Percentiles rank a stretch among this genome's conserved stretches.
These are phyloP conservation scores for Candida insectalens DNA, from an alignment of 805 yeast species.

Conservation along the genomic window DNA sequence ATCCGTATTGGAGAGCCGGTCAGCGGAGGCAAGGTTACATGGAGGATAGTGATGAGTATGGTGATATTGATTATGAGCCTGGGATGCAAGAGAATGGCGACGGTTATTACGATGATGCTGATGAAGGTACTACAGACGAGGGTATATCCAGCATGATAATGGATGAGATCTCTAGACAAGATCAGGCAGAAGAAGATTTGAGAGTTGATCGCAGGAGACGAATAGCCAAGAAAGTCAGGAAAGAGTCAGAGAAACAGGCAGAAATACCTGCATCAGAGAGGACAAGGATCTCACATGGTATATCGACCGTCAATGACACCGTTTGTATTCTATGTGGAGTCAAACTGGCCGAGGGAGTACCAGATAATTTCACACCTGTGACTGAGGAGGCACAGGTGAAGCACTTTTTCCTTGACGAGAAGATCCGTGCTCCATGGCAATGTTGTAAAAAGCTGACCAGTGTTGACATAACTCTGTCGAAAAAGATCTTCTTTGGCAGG, in stretches of 20 bases:
- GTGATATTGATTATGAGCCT: not conserved
- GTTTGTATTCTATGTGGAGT: conserved; percentile 66
- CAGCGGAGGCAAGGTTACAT: too few relatives aligned
- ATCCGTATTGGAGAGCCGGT: too few relatives aligned
- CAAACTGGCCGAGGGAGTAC: conserved; percentile 65
- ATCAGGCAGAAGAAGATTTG: conserved; percentile 19
- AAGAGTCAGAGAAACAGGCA: conserved; percentile 8
- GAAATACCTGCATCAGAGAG: conserved; percentile 8
- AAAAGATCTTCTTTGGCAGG: conserved; percentile 50
- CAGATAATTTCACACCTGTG: conserved; percentile 31
- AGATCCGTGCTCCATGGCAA: conserved; percentile 55
- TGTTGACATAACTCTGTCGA: conserved; percentile 51
- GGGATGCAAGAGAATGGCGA: too few relatives aligned
- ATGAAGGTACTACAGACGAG: too few relatives aligned
- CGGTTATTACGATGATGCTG: too few relatives aligned
- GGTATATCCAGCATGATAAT: too few relatives aligned
- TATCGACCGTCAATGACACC: conserved; percentile 28
- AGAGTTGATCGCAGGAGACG: conserved; percentile 13
- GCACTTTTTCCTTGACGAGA: conserved; percentile 16
- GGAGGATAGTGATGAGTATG: too few relatives aligned
- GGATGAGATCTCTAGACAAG: conserved; percentile 19
- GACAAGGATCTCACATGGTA: conserved; percentile 14
- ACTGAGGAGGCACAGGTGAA: conserved; percentile 12
- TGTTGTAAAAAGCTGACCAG: conserved; percentile 38
- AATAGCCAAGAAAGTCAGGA: conserved; percentile 14